Evolutionary conservation across 78 protist species (phyloP), one percentile per base, ranked within the genome.

Genomic region (Isochrysis galbana): DNA sequence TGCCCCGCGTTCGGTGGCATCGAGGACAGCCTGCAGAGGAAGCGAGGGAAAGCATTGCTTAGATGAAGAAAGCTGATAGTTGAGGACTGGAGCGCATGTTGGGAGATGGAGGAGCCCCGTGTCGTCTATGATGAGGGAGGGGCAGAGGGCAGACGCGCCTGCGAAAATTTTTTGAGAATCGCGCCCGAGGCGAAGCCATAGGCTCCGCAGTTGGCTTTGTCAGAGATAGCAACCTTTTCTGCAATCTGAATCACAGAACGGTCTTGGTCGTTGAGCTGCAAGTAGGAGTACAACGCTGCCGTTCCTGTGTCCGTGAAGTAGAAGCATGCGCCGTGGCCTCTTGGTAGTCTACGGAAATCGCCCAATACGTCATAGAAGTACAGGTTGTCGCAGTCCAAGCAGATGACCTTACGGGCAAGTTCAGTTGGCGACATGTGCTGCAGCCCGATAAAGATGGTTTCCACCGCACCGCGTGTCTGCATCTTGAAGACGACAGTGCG

Each of bases 311-410:
- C 80, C 32, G 26, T 41, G 86, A 39, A 77, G 48, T 77, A 77
- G 48, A 41, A 38, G 2, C 42, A 77, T 1, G 34, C 47, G 48
- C 47, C 46, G 48, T 0, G 19, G 32, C 14, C 45, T 14, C 11
- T 5, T 0, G 86, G 86, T 14, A 41, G 86, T 17, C 34, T 5
- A 46, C 86, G 86, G 47, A 41, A 41, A 17, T 4, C 47, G 34
- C n/a, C 5, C 32, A 77, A 46, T 17, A 77, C 48, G 46, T 77
- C 86, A n/a, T 17, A 38, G 86, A 39, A 39, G 86, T 77, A 41
- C 17, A 41, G 19, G 39, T 32, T 77, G 47, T 77, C 42, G 86
- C 86, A 77, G 86, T 77, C 86, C 48, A 77, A 5, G 86, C 86
- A 77, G n/a, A 77, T 44, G 39, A n/a, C 25, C 11, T 38, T 32